A percentile compares a stretch with the other conserved stretches of the same genome.
These are phyloP conservation scores for Yamadazyma oceani DNA, from an alignment of 1,139 yeast species.

Conservation along the genomic window DNA sequence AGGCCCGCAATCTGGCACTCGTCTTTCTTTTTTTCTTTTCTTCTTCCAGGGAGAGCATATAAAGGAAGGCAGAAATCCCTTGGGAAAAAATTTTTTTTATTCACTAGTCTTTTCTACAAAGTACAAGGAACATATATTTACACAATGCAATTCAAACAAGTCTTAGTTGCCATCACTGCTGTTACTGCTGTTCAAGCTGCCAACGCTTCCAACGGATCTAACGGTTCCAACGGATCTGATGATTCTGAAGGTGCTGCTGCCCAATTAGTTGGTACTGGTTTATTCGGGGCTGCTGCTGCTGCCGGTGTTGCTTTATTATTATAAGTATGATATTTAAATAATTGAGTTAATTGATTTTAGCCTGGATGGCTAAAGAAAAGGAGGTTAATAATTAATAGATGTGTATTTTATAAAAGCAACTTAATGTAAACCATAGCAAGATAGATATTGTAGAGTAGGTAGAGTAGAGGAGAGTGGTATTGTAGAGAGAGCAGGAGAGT, in stretches of 20 bases:
- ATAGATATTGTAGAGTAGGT: background rate
- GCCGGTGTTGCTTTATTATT: slow-evolving; percentile 44
- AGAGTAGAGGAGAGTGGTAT: no score
- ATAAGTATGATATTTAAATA: slow-evolving; percentile 19
- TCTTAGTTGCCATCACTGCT: slow-evolving; percentile 44
- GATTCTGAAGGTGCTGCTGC: slow-evolving; percentile 21
- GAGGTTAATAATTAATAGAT: slow-evolving; percentile 1
- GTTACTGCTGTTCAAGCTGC: slow-evolving; percentile 42
- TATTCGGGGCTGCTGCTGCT: slow-evolving; percentile 31
- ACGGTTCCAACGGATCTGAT: slow-evolving; percentile 25
- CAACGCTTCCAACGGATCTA: slow-evolving; percentile 33
- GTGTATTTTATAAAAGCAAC: slow-evolving; percentile 3
- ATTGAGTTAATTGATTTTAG: background rate
- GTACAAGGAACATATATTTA: slow-evolving; percentile 3
- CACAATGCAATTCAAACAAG: slow-evolving; percentile 44
- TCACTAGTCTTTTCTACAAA: slow-evolving; percentile 1
- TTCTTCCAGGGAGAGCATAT: slow-evolving; percentile 2
- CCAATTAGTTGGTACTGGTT: slow-evolving; percentile 30
- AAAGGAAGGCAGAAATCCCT: slow-evolving; percentile 7
- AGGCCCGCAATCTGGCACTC: background rate
- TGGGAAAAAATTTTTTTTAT: slow-evolving; percentile 7
- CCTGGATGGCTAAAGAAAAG: background rate
- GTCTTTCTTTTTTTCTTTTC: background rate
- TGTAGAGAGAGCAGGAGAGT: background rate
- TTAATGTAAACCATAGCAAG: slow-evolving; percentile 1